Conservation (phyloP, 2,329 filamentous ascomycete species). For the Calonectria honghensis region DNA sequence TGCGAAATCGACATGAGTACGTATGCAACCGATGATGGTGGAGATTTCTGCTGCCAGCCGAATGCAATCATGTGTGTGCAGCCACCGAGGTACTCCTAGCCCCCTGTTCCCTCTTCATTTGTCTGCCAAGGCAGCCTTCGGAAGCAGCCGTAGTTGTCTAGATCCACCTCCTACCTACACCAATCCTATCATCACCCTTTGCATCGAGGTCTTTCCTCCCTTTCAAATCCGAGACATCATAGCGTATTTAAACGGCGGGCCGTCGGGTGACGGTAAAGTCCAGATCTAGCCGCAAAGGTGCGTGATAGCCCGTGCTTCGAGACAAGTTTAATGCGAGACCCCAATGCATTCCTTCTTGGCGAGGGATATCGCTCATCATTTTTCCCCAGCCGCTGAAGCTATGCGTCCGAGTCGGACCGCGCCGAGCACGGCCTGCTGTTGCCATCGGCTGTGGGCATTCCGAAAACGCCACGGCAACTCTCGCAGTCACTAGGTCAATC, state of each 20-base stretch:
- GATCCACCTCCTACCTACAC: background rate
- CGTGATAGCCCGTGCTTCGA: background rate
- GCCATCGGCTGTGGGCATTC: background rate
- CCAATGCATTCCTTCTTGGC: slow-evolving; percentile 11
- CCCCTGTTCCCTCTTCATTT: background rate
- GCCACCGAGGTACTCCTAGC: background rate
- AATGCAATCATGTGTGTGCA: background rate
- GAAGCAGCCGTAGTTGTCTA: background rate
- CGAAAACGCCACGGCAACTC: background rate
- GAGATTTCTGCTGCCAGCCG: background rate
- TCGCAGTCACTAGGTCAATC: background rate
- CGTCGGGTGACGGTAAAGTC: slow-evolving; percentile 4
- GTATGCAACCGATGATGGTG: background rate
- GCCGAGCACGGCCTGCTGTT: background rate
- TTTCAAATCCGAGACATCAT: background rate
- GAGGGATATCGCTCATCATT: background rate
- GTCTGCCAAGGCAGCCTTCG: background rate
- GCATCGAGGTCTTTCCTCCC: background rate
- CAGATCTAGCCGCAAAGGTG: background rate
- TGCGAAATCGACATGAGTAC: background rate
- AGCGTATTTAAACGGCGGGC: background rate
- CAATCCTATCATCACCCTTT: background rate
- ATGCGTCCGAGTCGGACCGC: background rate
- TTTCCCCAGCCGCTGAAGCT: background rate
- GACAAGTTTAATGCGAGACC: background rate